phyloP scores from a whole-genome alignment of 345 rosid species.

The Moricandia arvensis region DNA sequence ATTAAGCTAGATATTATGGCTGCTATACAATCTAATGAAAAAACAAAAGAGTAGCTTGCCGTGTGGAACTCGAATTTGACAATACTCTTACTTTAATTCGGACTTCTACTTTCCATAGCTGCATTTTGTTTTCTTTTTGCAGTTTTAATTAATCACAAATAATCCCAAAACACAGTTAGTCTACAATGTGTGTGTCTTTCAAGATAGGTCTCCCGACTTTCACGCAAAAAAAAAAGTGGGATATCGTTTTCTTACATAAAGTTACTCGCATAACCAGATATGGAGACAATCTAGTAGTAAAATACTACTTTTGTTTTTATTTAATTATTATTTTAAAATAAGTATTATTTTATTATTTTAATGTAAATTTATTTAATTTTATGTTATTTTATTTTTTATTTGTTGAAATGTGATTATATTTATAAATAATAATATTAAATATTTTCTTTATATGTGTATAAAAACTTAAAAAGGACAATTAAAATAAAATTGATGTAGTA shows the following conservation, averaged over 20 bases:
- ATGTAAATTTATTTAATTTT: too few species aligned
- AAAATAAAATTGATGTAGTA: too few species aligned
- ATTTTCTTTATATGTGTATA: too few species aligned
- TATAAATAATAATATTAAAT: too few species aligned
- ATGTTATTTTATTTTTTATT: too few species aligned
- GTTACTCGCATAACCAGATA: background rate
- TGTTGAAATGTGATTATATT: too few species aligned
- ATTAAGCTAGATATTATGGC: constrained; percentile 22
- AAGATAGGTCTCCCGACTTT: background rate
- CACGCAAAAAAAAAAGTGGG: background rate
- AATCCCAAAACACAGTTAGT: background rate
- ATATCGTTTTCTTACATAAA: background rate
- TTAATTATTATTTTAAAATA: too few species aligned
- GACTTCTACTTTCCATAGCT: constrained; percentile 1
- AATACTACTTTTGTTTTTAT: too few species aligned
- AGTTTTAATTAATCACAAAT: constrained; percentile 2
- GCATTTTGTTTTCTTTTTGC: constrained; percentile 1
- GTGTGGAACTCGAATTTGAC: constrained; percentile 52
- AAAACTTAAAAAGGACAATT: too few species aligned
- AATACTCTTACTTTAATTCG: constrained; percentile 19
- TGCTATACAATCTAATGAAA: constrained; percentile 22
- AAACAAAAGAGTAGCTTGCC: constrained; percentile 43
- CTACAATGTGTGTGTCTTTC: background rate
- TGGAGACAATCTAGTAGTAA: too few species aligned
- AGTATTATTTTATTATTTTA: too few species aligned